phyloP scores from a whole-genome alignment of 2,329 filamentous ascomycete genomes.

The Amauroascus niger region DNA sequence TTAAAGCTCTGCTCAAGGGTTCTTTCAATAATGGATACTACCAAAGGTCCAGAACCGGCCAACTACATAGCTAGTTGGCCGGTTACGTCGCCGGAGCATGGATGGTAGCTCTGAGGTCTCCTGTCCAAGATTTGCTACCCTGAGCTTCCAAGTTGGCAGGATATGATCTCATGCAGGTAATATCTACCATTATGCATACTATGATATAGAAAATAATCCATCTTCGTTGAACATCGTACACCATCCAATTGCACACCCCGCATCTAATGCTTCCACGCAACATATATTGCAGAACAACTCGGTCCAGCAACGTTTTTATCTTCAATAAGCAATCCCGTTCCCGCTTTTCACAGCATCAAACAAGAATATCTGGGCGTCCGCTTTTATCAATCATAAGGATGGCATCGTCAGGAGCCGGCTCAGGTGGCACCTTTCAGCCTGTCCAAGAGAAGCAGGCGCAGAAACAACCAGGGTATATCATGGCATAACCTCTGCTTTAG shows the following conservation, averaged over 20 bases:
- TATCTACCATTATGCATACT: no score
- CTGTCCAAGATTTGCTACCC: slow-evolving; percentile 5
- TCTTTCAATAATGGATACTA: background rate
- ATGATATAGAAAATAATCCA: no score
- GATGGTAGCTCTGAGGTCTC: background rate
- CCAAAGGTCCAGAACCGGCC: background rate
- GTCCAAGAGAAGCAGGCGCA: slow-evolving; percentile 12
- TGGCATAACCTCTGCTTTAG: background rate
- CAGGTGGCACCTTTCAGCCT: slow-evolving; percentile 14
- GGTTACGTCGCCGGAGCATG: background rate
- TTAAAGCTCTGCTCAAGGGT: background rate
- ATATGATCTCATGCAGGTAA: slow-evolving; percentile 9
- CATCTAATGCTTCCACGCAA: background rate
- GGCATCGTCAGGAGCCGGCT: slow-evolving; percentile 14
- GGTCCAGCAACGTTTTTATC: background rate
- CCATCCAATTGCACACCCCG: background rate
- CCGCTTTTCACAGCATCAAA: background rate
- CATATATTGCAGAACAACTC: background rate
- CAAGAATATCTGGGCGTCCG: background rate
- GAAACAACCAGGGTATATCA: slow-evolving; percentile 12
- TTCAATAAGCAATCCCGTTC: background rate
- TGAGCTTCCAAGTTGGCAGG: slow-evolving; percentile 6
- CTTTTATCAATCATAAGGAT: slow-evolving; percentile 7
- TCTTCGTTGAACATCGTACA: background rate
- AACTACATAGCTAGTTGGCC: background rate